Percentiles rank a stretch among this genome's conserved stretches.
phyloP scores from a whole-genome alignment of 2,329 filamentous ascomycete species.

The Nothophoma quercina region DNA sequence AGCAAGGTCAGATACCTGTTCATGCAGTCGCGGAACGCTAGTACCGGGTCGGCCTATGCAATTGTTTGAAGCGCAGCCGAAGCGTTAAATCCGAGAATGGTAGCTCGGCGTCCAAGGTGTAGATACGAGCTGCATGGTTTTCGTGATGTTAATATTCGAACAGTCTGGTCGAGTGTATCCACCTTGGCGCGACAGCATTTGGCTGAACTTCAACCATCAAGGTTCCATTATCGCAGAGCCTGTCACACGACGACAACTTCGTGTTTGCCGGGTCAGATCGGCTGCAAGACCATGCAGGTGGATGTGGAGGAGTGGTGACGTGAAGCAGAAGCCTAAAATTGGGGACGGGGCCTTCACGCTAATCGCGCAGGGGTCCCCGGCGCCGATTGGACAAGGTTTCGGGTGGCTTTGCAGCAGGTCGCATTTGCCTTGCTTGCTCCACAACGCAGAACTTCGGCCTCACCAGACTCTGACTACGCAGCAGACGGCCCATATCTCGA shows the following conservation, averaged over 20 bases:
- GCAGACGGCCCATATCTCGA: neutral
- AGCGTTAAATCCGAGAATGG: neutral
- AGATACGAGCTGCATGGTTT: neutral
- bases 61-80: neutral
- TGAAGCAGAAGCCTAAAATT: constrained; percentile 15
- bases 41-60: neutral
- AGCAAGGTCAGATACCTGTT: neutral
- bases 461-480: constrained; percentile 9
- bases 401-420: constrained; percentile 9
- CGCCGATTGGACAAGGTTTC: constrained; percentile 10
- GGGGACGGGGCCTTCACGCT: constrained; percentile 1
- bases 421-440: constrained; percentile 9
- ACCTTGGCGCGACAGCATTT: neutral
- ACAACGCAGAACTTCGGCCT: constrained; percentile 11
- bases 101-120: neutral
- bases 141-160: neutral
- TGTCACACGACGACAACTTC: constrained; percentile 10
- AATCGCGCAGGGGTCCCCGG: constrained; percentile 9
- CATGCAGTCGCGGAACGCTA: neutral
- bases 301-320: constrained; percentile 14
- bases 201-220: neutral
- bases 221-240: constrained; percentile 3
- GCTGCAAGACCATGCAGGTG: constrained; percentile 13
- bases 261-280: constrained; percentile 14
- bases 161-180: neutral